Conservation (phyloP, 2,329 filamentous ascomycete genomes). For the Alternaria arbusti region DNA sequence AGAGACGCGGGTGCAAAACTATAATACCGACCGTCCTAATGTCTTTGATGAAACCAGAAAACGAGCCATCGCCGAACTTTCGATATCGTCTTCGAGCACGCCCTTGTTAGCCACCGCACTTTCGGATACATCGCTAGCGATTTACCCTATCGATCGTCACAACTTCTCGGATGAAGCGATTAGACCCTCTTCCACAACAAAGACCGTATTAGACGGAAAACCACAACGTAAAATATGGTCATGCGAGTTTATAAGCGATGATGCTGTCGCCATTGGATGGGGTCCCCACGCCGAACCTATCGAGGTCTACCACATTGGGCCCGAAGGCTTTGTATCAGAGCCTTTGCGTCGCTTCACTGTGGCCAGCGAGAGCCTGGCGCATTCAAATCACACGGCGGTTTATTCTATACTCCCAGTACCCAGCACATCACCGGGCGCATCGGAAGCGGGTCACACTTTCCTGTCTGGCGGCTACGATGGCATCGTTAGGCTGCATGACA, state of each 20-base stretch:
- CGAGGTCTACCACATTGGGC: slow-evolving; percentile 58
- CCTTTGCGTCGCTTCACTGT: slow-evolving; percentile 51
- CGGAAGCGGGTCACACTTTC: slow-evolving; percentile 58
- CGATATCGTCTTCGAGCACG: slow-evolving; percentile 50
- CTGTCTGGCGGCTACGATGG: slow-evolving; percentile 67
- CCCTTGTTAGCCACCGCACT: slow-evolving; percentile 60
- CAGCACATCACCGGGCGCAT: slow-evolving; percentile 34
- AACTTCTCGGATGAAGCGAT: slow-evolving; percentile 36
- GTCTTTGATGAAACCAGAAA: slow-evolving; percentile 48
- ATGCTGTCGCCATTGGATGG: slow-evolving; percentile 60
- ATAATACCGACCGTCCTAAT: slow-evolving; percentile 51
- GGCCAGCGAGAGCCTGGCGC: not conserved
- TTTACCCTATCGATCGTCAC: slow-evolving; percentile 51
- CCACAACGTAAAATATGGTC: slow-evolving; percentile 53
- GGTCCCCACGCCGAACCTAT: slow-evolving; percentile 53
- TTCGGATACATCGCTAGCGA: slow-evolving; percentile 52
- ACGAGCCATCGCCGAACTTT: slow-evolving; percentile 40
- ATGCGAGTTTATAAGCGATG: slow-evolving; percentile 59
- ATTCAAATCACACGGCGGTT: slow-evolving; percentile 43
- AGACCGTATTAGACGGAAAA: slow-evolving; percentile 15
- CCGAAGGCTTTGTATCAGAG: slow-evolving; percentile 50
- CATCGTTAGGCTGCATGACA: slow-evolving; percentile 64
- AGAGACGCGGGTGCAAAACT: slow-evolving; percentile 34
- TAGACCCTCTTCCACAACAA: slow-evolving; percentile 24
- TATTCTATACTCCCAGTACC: slow-evolving; percentile 56